These are phyloP conservation scores for Xylona heveae DNA, from an alignment of 495 filamentous ascomycete species.

Conservation along the genomic window DNA sequence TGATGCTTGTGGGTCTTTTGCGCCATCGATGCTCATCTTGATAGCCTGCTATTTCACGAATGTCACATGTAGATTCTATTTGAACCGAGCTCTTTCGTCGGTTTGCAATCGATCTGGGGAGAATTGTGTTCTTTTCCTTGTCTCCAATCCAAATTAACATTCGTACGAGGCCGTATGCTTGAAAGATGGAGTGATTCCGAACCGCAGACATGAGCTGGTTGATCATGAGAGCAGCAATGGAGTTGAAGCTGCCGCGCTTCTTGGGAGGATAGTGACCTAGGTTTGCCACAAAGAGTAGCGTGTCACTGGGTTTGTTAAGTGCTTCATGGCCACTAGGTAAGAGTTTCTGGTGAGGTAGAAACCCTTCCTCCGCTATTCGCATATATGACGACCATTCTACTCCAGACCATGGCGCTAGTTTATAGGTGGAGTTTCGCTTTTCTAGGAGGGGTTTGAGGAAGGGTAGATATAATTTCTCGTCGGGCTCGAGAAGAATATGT, in stretches of 20 bases:
- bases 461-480: constrained; percentile 25
- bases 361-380: constrained; percentile 21
- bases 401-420: constrained; percentile 25
- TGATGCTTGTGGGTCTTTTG: no score
- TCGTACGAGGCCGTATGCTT: constrained; percentile 44
- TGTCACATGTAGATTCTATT: constrained; percentile 30
- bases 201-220: constrained; percentile 25
- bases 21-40: no score
- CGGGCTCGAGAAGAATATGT: constrained; percentile 62
- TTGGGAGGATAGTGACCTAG: constrained; percentile 17
- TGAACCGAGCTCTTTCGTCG: constrained; percentile 31
- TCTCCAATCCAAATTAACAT: constrained; percentile 41
- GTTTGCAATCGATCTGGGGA: constrained; percentile 29
- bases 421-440: constrained; percentile 28
- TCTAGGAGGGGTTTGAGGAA: constrained; percentile 42
- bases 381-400: constrained; percentile 26
- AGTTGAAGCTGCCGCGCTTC: constrained; percentile 11
- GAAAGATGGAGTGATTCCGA: constrained; percentile 23
- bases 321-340: constrained; percentile 9
- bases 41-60: constrained; percentile 23
- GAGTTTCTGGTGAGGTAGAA: constrained; percentile 27
- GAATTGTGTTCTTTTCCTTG: constrained; percentile 21
- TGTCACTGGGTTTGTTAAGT: constrained; percentile 30
- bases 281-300: constrained; percentile 45
- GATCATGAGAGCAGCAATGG: constrained; percentile 20